These are phyloP conservation scores for Datura wrightii DNA, from an alignment of 257 asterid species.

Conservation along the genomic window DNA sequence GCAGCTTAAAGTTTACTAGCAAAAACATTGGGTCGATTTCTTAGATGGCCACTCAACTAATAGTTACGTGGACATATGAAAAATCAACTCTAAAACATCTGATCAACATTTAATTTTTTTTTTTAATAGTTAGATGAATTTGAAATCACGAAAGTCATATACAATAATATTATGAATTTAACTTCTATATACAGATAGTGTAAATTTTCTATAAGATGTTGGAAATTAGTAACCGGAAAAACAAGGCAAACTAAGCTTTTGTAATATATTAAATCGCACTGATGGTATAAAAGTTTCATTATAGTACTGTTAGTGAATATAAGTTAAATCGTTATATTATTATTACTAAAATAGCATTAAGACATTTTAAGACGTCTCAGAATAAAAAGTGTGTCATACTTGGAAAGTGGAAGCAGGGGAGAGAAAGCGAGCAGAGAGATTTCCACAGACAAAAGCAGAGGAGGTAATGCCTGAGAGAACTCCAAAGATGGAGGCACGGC, in stretches of 20 bases:
- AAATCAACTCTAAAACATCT: neutral
- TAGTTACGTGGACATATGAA: too few species aligned
- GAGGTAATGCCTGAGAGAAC: constrained; percentile 79
- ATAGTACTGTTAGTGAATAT: neutral
- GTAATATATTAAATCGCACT: neutral
- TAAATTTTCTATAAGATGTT: neutral
- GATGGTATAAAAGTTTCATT: neutral
- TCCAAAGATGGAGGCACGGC: constrained; percentile 74
- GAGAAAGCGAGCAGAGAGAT: constrained; percentile 77
- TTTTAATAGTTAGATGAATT: neutral
- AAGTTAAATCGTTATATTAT: neutral
- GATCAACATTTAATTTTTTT: neutral
- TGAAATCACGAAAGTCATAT: neutral
- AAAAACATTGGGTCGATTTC: neutral
- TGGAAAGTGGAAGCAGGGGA: constrained; percentile 73
- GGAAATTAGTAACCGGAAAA: neutral
- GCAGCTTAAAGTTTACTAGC: neutral
- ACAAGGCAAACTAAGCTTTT: neutral
- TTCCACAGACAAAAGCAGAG: constrained; percentile 90
- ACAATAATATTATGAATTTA: neutral
- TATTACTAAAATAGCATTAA: neutral
- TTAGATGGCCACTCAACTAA: too few species aligned
- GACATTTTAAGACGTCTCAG: neutral
- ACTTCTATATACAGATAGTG: neutral
- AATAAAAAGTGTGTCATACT: constrained; percentile 41